Evolutionary conservation across 1,139 yeast genomes (phyloP).

Genomic region (Pichia kudriavzevii): DNA sequence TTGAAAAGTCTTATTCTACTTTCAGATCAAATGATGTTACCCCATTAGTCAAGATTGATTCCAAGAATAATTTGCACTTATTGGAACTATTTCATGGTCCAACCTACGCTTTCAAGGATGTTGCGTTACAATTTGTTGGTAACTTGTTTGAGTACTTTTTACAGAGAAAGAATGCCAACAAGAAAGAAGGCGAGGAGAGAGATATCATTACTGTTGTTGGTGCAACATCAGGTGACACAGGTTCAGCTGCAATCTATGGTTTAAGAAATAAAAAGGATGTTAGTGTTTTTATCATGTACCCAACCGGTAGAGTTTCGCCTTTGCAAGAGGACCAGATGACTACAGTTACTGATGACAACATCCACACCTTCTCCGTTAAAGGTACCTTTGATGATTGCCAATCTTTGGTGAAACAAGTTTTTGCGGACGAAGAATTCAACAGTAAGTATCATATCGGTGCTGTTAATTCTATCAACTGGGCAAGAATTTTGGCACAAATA

Average conservation of each 20-base stretch:
- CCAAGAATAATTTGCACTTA: conserved; percentile 48
- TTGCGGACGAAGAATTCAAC: conserved; percentile 85
- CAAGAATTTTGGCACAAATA: conserved; percentile 94
- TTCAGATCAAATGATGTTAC: conserved; percentile 83
- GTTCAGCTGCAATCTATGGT: conserved; percentile 98
- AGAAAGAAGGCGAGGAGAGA: conserved; percentile 47
- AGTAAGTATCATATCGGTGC: conserved; percentile 91
- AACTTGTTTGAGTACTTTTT: conserved; percentile 90
- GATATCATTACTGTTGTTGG: conserved; percentile 93
- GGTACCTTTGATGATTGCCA: conserved; percentile 99
- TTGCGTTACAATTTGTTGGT: conserved; percentile 96
- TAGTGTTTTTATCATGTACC: conserved; percentile 89
- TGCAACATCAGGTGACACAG: conserved; percentile 98
- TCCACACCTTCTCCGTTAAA: conserved; percentile 87
- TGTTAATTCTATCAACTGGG: conserved; percentile 98
- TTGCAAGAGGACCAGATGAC: conserved; percentile 99
- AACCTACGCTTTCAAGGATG: conserved; percentile 97
- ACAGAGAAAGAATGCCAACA: conserved; percentile 62
- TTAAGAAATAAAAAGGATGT: conserved; percentile 94
- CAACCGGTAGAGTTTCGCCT: conserved; percentile 96
- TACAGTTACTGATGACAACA: conserved; percentile 88
- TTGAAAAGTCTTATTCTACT: conserved; percentile 73
- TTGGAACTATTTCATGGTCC: conserved; percentile 98
- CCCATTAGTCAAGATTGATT: conserved; percentile 60
- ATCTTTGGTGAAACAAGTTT: conserved; percentile 87